phyloP scores from a whole-genome alignment of 1,139 yeast genomes.

The Nematodospora anomalae region DNA sequence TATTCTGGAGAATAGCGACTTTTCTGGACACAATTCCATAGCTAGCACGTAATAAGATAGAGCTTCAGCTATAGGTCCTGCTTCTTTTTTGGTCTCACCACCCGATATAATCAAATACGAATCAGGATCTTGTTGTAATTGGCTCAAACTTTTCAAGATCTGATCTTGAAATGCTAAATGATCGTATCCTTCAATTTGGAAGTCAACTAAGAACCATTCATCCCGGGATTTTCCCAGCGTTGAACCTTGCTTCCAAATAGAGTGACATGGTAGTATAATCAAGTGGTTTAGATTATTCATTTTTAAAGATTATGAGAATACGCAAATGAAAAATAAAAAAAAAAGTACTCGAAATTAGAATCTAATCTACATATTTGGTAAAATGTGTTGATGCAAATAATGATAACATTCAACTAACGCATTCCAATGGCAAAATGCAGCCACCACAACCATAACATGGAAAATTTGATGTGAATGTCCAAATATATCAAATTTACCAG shows the following conservation, averaged over 20 bases:
- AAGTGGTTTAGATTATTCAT: conserved; percentile 18
- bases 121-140: conserved; percentile 28
- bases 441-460: conserved; percentile 78
- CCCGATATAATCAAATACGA: conserved; percentile 61
- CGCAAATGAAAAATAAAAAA: neutral
- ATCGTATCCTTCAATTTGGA: conserved; percentile 69
- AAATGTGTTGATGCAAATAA: conserved; percentile 39
- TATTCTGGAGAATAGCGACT: conserved; percentile 24
- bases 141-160: conserved; percentile 38
- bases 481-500: conserved; percentile 58
- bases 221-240: conserved; percentile 36
- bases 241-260: conserved; percentile 52
- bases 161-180: conserved; percentile 70
- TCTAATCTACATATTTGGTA: conserved; percentile 3
- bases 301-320: no score
- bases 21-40: conserved; percentile 12
- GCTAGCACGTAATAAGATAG: conserved; percentile 52
- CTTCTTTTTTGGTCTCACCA: conserved; percentile 62
- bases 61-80: conserved; percentile 62
- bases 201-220: conserved; percentile 67
- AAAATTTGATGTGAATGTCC: conserved; percentile 91
- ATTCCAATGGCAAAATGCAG: conserved; percentile 73
- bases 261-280: conserved; percentile 67
- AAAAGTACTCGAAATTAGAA: neutral
- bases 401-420: conserved; percentile 64